Evolutionary conservation across 208 protist genomes (phyloP).

Genomic region (Trypanosoma lewisi): DNA sequence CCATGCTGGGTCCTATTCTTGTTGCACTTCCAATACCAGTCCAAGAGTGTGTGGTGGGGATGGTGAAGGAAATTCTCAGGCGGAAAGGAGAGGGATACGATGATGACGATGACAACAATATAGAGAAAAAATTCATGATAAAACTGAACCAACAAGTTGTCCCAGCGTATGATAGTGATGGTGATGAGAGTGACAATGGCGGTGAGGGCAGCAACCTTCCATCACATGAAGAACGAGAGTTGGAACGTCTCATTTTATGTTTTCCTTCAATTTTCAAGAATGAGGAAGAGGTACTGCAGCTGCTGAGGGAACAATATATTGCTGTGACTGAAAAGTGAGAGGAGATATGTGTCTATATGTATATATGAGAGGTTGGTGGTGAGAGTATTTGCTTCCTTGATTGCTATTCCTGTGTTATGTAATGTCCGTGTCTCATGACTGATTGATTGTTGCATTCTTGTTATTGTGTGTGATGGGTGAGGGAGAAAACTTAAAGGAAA

Average conservation of each 20-base stretch:
- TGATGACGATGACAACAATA: background rate
- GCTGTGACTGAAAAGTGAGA: constrained; percentile 15
- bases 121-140: background rate
- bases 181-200: constrained; percentile 5
- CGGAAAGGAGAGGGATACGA: background rate
- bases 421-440: background rate
- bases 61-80: background rate
- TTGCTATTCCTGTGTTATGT: background rate
- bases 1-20: constrained; percentile 16
- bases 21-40: constrained; percentile 13
- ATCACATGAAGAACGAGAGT: background rate
- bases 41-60: background rate
- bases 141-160: constrained; percentile 17
- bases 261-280: constrained; percentile 18
- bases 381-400: background rate
- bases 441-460: background rate
- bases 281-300: constrained; percentile 15
- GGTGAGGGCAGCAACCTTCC: too few relatives aligned
- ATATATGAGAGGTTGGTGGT: background rate
- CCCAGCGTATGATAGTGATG: constrained; percentile 24
- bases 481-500: background rate
- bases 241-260: constrained; percentile 15
- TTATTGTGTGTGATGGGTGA: too few relatives aligned
- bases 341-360: background rate
- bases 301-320: constrained; percentile 10